These are phyloP conservation scores for Fusarium guadeloupense DNA, from an alignment of 2,329 filamentous ascomycete species.

Conservation along the genomic window DNA sequence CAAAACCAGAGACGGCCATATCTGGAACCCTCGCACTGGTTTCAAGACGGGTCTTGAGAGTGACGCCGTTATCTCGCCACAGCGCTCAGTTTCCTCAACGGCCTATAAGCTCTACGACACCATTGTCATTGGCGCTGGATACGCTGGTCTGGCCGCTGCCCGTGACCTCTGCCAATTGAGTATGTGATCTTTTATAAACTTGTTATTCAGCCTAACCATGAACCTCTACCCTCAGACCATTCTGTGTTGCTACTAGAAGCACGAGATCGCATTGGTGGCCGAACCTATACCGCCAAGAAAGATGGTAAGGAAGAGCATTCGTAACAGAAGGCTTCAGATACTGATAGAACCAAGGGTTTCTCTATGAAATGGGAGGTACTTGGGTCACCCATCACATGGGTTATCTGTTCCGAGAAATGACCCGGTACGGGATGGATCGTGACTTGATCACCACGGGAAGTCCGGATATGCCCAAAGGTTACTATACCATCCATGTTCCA, in stretches of 20 bases:
- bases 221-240: not conserved
- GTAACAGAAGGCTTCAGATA: too few relatives aligned
- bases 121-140: constrained; percentile 36
- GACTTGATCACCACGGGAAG: constrained; percentile 24
- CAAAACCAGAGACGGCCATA: constrained; percentile 18
- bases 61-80: constrained; percentile 16
- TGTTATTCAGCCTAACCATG: not conserved
- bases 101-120: constrained; percentile 20
- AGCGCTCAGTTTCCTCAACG: not conserved
- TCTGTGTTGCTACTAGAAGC: constrained; percentile 49
- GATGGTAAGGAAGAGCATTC: constrained; percentile 45
- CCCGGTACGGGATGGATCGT: constrained; percentile 50
- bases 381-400: constrained; percentile 53
- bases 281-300: constrained; percentile 43
- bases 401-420: constrained; percentile 54
- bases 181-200: not conserved
- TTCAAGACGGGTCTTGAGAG: constrained; percentile 8
- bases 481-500: constrained; percentile 29
- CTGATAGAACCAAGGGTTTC: constrained; percentile 38
- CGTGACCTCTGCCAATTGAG: constrained; percentile 22
- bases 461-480: constrained; percentile 18
- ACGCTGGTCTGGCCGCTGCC: constrained; percentile 31
- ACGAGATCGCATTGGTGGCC: constrained; percentile 50
- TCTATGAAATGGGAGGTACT: constrained; percentile 55
- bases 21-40: constrained; percentile 7